phyloP scores from a whole-genome alignment of 2,329 filamentous ascomycete species.

The Cladophialophora bantiana region DNA sequence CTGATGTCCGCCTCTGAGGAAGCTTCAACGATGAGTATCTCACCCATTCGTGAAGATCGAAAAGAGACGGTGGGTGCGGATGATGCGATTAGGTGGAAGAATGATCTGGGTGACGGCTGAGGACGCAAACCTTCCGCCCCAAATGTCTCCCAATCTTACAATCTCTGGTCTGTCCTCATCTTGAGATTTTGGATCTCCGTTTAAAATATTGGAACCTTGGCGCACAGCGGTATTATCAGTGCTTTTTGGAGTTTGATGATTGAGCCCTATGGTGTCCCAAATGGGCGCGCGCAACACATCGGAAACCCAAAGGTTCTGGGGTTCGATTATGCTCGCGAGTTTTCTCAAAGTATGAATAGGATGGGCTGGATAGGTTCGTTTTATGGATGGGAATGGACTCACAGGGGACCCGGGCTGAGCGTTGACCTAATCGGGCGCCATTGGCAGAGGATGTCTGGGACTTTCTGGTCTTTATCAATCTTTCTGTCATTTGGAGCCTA shows the following conservation, averaged over 20 bases:
- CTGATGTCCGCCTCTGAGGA: constrained; percentile 11
- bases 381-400: neutral
- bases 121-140: neutral
- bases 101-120: constrained; percentile 28
- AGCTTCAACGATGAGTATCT: constrained; percentile 1
- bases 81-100: constrained; percentile 14
- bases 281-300: neutral
- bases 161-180: neutral
- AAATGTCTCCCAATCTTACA: neutral
- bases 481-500: neutral
- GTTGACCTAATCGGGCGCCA: neutral
- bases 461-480: neutral
- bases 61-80: neutral
- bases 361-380: too few species aligned
- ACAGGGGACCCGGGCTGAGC: neutral
- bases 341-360: neutral
- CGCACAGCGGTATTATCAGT: neutral
- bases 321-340: neutral
- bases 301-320: neutral
- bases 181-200: neutral
- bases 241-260: neutral
- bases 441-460: neutral
- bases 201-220: neutral
- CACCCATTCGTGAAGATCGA: constrained; percentile 9
- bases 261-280: neutral